phyloP scores from a whole-genome alignment of 805 yeast genomes.

The Sugiyamaella chiloensis region DNA sequence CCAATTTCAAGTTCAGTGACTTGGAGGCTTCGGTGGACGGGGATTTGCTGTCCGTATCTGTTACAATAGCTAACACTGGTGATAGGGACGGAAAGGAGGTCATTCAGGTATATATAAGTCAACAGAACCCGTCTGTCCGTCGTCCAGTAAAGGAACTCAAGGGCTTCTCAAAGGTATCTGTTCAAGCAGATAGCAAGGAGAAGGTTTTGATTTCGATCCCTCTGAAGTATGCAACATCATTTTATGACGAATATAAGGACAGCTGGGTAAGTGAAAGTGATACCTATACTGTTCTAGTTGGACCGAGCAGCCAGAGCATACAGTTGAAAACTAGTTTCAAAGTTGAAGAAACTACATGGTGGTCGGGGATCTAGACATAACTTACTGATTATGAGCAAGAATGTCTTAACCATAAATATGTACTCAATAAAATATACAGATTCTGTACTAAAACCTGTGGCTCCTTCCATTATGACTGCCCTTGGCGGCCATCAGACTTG shows the following conservation, averaged over 20 bases:
- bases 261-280: conserved; percentile 55
- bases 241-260: conserved; percentile 47
- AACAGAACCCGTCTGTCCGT: conserved; percentile 37
- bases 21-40: conserved; percentile 35
- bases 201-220: conserved; percentile 40
- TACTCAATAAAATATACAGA: too few relatives aligned
- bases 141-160: conserved; percentile 61
- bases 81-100: conserved; percentile 49
- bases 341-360: conserved; percentile 22
- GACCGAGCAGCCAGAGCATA: conserved; percentile 17
- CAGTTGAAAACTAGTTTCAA: conserved; percentile 19
- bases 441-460: too few relatives aligned
- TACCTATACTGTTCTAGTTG: conserved; percentile 40
- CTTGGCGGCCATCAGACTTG: neutral
- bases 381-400: too few relatives aligned
- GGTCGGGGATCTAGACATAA: conserved; percentile 28
- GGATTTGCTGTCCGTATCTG: conserved; percentile 31
- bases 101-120: conserved; percentile 51
- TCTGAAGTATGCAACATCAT: conserved; percentile 51
- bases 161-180: conserved; percentile 49
- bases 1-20: conserved; percentile 44
- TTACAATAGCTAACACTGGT: conserved; percentile 50
- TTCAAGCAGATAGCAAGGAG: conserved; percentile 45
- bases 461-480: neutral
- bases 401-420: too few relatives aligned